Conservation (phyloP, 2,329 filamentous ascomycete genomes). For the Penicillium sp. region DNA sequence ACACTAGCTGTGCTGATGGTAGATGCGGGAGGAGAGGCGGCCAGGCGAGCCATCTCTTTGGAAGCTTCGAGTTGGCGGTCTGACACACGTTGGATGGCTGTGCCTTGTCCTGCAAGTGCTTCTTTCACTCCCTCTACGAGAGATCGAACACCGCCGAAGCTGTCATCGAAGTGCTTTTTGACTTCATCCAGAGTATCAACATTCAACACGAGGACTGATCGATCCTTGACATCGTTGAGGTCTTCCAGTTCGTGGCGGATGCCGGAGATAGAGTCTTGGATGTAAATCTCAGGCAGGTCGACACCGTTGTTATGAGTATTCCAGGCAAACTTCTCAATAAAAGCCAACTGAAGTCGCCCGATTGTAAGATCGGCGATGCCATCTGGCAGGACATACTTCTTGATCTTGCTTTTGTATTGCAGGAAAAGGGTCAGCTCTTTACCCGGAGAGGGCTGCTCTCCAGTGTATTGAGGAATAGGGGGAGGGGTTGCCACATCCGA, state of each 20-base stretch:
- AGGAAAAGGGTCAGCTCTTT: conserved; percentile 92
- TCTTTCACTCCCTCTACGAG: conserved; percentile 85
- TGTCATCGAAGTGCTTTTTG: conserved; percentile 92
- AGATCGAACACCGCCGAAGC: conserved; percentile 72
- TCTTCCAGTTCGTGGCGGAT: conserved; percentile 97
- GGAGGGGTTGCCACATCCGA: conserved; percentile 34
- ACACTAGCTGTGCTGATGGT: conserved; percentile 24
- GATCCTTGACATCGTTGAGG: conserved; percentile 86
- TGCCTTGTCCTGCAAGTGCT: conserved; percentile 77
- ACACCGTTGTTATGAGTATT: conserved; percentile 92
- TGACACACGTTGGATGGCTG: conserved; percentile 78
- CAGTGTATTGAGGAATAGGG: conserved; percentile 54
- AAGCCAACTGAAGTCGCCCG: conserved; percentile 84
- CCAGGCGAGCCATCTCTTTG: conserved; percentile 74
- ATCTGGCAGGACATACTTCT: conserved; percentile 87
- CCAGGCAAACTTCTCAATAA: conserved; percentile 99
- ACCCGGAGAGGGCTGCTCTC: conserved; percentile 64
- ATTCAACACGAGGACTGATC: conserved; percentile 91
- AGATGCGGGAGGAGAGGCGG: conserved; percentile 47
- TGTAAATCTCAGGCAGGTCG: conserved; percentile 94
- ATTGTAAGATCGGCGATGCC: conserved; percentile 82
- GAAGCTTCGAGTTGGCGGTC: conserved; percentile 86
- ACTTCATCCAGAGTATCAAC: conserved; percentile 92
- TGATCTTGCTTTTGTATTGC: conserved; percentile 95
- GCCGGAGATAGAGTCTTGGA: conserved; percentile 91